phyloP scores from a whole-genome alignment of 176 grass and related monocot genomes.

The Aegilops bicornis region DNA sequence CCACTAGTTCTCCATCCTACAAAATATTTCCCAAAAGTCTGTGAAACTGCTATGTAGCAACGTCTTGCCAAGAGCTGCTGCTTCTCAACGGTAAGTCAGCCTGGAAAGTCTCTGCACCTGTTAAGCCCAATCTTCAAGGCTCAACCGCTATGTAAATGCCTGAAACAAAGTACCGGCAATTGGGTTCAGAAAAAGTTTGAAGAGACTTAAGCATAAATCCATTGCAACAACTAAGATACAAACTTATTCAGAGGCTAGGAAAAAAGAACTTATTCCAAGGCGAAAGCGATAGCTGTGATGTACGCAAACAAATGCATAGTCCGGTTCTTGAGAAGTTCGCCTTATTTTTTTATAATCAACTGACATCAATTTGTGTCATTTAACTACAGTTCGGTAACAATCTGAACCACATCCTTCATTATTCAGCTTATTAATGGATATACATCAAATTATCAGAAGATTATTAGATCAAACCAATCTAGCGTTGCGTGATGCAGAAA shows the following conservation, averaged over 20 bases:
- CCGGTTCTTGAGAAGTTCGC: not conserved
- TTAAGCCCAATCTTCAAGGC: slow-evolving; percentile 34
- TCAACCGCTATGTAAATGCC: slow-evolving; percentile 50
- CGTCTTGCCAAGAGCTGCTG: slow-evolving; percentile 11
- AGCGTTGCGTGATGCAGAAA: not conserved
- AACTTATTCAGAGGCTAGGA: not conserved
- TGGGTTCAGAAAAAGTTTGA: not conserved
- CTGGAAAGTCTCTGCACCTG: slow-evolving; percentile 17
- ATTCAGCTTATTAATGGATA: not conserved
- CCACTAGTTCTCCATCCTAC: slow-evolving; percentile 35
- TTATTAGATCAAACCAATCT: not conserved
- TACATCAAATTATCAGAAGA: not conserved
- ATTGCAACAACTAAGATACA: not conserved
- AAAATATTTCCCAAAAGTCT: slow-evolving; percentile 20
- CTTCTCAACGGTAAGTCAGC: slow-evolving; percentile 1
- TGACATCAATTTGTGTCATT: not conserved
- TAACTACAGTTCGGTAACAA: not conserved
- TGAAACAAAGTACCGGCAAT: slow-evolving; percentile 19
- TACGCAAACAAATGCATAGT: not conserved
- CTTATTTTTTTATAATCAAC: not conserved
- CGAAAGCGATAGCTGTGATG: not conserved
- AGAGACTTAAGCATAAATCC: not conserved
- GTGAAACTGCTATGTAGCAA: not conserved
- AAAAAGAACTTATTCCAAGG: not conserved
- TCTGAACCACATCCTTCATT: not conserved